Base-by-base conservation (phyloP, 305 asterid genomes). In the Nicotiana rustica region DNA sequence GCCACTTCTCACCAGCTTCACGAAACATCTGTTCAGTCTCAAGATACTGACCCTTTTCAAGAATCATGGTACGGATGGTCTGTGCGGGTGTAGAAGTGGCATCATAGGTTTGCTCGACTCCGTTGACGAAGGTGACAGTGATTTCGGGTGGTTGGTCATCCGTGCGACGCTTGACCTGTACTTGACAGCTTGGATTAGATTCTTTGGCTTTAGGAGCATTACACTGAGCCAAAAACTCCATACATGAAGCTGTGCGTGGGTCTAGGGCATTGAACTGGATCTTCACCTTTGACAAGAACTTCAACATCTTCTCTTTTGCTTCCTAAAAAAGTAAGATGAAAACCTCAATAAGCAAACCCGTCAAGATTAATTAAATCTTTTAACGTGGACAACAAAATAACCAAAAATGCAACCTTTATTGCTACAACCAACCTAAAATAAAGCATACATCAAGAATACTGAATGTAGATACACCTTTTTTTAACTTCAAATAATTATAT, bases 1-100 rank as follows among this genome's bases (percentile, higher is more conserved):
- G 97, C 97, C 98, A 94, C 61, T 91, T 86, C 93, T 93, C 94
- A 57, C 94, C 94, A 9, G 95, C 97, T 61, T 94, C 98, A 13
- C 87, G 91, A 84, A 94, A 94, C 95, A 93, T 92, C 87, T 93
- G 97, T 84, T 94, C 95, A 2, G 97, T 92, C 87, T 93, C 97
- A 3, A 94, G 95, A 70, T 73, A 81, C 83, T 83, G 93, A 60
- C 98, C 97, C 90, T 94, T 92, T 9, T 89, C 91, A 21, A 94
- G 96, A 80, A 94, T 94, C 93, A 94, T 79, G 78, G 41, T 83
- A 60, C 98, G 92, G 83, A 94, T 94, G n/a, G 88, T 79, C 87
- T 94, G 98, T 3, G 98, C 97, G 0, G 97, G 87, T 9, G 94
- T 92, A 60, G 91, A 80, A 73, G 95, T 92, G 86, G 97, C 97